Evolutionary conservation across 768 basidiomycete genomes (phyloP), one percentile per base, ranked within the genome.

Genomic region (Amanita rimosa): DNA sequence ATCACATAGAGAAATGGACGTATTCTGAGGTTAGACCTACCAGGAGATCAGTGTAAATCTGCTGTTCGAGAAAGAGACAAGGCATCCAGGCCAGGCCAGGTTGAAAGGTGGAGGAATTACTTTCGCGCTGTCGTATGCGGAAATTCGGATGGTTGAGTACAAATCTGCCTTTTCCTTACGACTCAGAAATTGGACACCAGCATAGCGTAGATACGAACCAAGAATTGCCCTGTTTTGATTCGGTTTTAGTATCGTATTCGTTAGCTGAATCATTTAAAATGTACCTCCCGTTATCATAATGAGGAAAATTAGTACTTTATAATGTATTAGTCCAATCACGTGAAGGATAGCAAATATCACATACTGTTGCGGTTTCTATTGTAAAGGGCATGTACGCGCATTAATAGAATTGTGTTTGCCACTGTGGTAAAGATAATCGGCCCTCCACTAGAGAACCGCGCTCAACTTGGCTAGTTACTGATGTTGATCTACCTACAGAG

Each of bases 41-140:
- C 36, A 47, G 6, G 46, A 37, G 4, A 47, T 17, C 9, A 47
- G 16, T 17, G 44, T 45, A 22, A 19, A 47, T 27, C 10, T 22
- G 8, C n/a, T 37, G 35, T 38, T n/a, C 6, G 19, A 14, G 3
- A 3, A 7, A 17, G 29, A 37, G 8, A 17, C 4, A 17, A 37
- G 9, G 22, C 46, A 47, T n/a, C 46, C 46, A 37, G 46, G 35
- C 46, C 46, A 47, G 13, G 46, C 36, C 6, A 47, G 24, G 10
- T 36, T 7, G 16, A 47, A 4, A 14, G 46, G 46, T 13, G 46
- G 24, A 26, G 34, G 21, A 2, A 47, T 27, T 4, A 26, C 35
- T 6, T 6, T 11, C 3, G 14, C 2, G 16, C n/a, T 6, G 6
- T 16, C 16, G 17, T 24, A 35, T 4, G 37, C 24, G 7, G 29